These are phyloP conservation scores for Hibiscus syriacus DNA, from an alignment of 345 rosid genomes.

Conservation along the genomic window DNA sequence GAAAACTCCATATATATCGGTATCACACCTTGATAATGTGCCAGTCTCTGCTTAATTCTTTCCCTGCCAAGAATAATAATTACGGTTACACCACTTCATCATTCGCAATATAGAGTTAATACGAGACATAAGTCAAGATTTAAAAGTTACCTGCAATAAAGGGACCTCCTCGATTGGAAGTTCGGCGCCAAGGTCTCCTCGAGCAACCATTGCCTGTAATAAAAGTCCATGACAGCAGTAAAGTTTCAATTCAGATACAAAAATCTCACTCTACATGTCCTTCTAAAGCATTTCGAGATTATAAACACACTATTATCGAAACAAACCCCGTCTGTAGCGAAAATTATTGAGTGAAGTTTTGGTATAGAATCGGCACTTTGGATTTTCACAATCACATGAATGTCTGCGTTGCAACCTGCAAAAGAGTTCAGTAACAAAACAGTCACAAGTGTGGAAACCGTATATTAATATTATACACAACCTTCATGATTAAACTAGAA, in stretches of 20 bases:
- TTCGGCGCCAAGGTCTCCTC: conserved; percentile 99
- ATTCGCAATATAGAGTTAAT: not conserved
- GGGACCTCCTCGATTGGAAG: conserved; percentile 98
- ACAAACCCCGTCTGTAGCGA: conserved; percentile 96
- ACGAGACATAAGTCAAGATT: not conserved
- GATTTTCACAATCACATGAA: conserved; percentile 75
- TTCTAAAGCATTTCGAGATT: not conserved
- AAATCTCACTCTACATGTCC: not conserved
- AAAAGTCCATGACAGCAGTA: conserved; percentile 1
- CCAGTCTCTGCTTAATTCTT: conserved; percentile 83
- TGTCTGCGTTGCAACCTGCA: conserved; percentile 76
- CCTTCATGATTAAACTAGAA: not conserved
- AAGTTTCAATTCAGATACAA: not conserved
- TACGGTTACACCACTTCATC: not conserved
- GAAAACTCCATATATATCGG: conserved; percentile 84
- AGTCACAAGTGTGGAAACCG: conserved; percentile 12
- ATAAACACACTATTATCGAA: conserved; percentile 1
- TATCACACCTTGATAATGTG: conserved; percentile 82
- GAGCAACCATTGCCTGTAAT: conserved; percentile 95
- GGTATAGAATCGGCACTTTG: conserved; percentile 96
- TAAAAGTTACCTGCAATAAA: conserved; percentile 64
- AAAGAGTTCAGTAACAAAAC: conserved; percentile 14
- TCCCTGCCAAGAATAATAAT: conserved; percentile 38
- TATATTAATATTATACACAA: not conserved
- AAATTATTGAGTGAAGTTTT: conserved; percentile 78